Evolutionary conservation across 1,139 yeast species (phyloP), one percentile per base, ranked within the genome.

Genomic region (Zygoascus sp.): DNA sequence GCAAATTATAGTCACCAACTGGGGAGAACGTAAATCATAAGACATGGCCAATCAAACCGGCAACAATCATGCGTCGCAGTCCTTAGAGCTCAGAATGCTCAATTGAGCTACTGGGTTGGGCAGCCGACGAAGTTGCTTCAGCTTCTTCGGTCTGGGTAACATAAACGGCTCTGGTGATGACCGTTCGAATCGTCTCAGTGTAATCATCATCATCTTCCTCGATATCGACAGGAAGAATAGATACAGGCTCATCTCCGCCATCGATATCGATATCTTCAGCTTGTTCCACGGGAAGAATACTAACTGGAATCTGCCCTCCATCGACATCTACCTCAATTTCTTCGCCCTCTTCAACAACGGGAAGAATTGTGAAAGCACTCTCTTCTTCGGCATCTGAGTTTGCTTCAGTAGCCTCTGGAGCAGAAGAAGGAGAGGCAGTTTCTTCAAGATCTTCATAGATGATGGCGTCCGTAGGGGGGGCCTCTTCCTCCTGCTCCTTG

Each of bases 381-480:
- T 35, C 42, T 13, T 32, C 49, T n/a, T 25, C 34, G 7, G 11
- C 17, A 11, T 41, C 48, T 6, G 46, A 9, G 8, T 21, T 32
- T 22, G 32, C 30, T 10, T 28, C 36, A 9, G 35, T 20, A n/a
- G 25, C 28, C 17, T n/a, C 35, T 19, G 15, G 22, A 13, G 9
- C 6, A 32, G 20, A 16, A 11, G 40, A 30, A 38, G 42, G 32
- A 17, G 30, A 8, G 5, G 15, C 42, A 15, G 45, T 55, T 32
- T 50, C 46, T 15, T 54, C 58, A 7, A 45, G 10, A 5, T 52
- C 55, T n/a, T 53, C 58, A 30, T 63, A 53, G 36, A 61, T 46
- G 17, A 54, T 57, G 23, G 62, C 61, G 25, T 60, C 53, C 5
- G 22, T 28, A 23, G 58, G 63, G 25, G 47, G 63, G 25, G 47